Evolutionary conservation across 177 flowering plant genomes (phyloP), one percentile per base, ranked within the genome.

Genomic region (Tripterygium wilfordii): DNA sequence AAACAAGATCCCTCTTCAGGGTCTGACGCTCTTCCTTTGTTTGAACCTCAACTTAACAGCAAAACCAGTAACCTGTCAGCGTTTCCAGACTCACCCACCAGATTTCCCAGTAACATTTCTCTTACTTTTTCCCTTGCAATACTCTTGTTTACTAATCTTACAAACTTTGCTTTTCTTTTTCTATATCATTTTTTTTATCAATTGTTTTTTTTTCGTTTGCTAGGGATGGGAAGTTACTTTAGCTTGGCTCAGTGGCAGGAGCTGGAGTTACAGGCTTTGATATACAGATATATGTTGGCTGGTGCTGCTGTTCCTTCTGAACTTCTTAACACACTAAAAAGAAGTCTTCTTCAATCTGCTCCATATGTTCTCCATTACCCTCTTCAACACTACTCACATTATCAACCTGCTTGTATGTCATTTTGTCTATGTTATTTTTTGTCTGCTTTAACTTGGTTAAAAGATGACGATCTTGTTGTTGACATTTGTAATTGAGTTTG

Each of bases 181-280:
- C n/a, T n/a, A n/a, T n/a, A n/a, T n/a, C n/a, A n/a, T n/a, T 10
- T 3, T 5, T 10, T 32, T 5, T 5, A 4, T 16, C 20, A 2
- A 3, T 8, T 30, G 23, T 62, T 35, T 24, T 32, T 42, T 51
- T 20, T 16, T 48, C 22, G 24, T 51, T 31, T 51, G 47, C 25
- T 30, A 68, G 85, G 68, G 22, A 69, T 67, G 62, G 74, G 77
- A 33, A 63, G 90, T 43, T 63, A 56, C 36, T 89, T 84, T 65
- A 90, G 82, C 70, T 43, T 69, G 63, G 70, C 66, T 20, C 97
- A 90, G 74, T 77, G 87, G 94, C 94, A 87, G 43, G 96, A 90
- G 63, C 82, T 90, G 45, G 96, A 90, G 68, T 62, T 90, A 5
- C 96, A 90, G 49, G 88, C 87, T 29, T 57, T 82, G 76, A 85